These are phyloP conservation scores for Penicillium diatomitis DNA, from an alignment of 495 filamentous ascomycete species.

Conservation along the genomic window DNA sequence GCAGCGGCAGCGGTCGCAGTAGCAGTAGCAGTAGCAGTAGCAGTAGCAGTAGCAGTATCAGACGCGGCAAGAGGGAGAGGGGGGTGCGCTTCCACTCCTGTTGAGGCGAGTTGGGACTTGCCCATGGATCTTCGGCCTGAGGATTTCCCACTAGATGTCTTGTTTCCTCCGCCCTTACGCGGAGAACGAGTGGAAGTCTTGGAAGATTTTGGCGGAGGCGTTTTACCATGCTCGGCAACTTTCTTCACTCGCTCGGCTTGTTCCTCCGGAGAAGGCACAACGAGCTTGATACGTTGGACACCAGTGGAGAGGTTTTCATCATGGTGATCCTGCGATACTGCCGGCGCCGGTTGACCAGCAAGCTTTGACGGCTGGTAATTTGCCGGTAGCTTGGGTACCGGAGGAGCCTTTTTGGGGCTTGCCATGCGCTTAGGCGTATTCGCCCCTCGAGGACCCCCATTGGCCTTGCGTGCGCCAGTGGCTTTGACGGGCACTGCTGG, in stretches of 20 bases:
- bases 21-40: background rate
- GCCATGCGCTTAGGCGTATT: conserved; percentile 33
- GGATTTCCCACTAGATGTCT: no score
- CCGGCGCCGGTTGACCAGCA: conserved; percentile 2
- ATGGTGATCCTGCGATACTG: conserved; percentile 19
- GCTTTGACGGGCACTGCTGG: conserved; percentile 11
- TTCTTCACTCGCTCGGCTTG: conserved; percentile 49
- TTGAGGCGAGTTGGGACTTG: no score
- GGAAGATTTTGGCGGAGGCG: conserved; percentile 6
- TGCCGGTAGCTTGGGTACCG: conserved; percentile 37
- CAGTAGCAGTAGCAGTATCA: background rate
- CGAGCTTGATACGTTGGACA: conserved; percentile 69
- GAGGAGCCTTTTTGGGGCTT: conserved; percentile 23
- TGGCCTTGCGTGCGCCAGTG: conserved; percentile 31
- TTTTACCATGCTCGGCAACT: conserved; percentile 25
- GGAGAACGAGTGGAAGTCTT: conserved; percentile 16
- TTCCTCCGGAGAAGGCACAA: conserved; percentile 61
- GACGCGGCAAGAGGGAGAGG: background rate
- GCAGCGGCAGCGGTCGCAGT: no score
- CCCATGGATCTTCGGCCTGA: no score
- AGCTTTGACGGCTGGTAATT: conserved; percentile 14
- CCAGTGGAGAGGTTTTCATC: conserved; percentile 58
- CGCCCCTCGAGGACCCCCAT: conserved; percentile 22
- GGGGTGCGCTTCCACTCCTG: background rate
- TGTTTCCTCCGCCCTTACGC: conserved; percentile 12